Evolutionary conservation across 176 grass and related monocot species (phyloP).

Genomic region (Triticum urartu): DNA sequence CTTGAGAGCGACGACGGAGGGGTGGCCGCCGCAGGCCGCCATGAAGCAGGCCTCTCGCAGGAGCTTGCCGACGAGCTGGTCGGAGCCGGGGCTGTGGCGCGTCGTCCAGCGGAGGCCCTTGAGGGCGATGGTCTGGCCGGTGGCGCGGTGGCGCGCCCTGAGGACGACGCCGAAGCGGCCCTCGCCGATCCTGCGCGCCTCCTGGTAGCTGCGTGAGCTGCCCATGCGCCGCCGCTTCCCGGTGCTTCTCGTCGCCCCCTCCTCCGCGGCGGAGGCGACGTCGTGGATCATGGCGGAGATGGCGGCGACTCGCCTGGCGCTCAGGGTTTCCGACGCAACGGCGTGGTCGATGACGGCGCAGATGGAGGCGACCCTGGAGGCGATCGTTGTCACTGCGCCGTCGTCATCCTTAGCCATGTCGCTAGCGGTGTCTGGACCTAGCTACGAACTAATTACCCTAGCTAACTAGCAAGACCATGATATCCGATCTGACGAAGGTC

Average conservation of each 20-base stretch:
- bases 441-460: neutral
- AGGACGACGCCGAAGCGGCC: neutral
- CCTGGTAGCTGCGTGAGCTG: neutral
- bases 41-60: constrained; percentile 14
- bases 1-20: neutral
- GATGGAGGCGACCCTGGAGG: neutral
- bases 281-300: constrained; percentile 22
- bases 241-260: too few species aligned
- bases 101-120: neutral
- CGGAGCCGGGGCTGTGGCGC: neutral
- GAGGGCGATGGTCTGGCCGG: neutral
- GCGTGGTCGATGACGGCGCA: neutral
- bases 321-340: neutral
- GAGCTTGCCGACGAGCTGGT: neutral
- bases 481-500: neutral
- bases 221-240: neutral
- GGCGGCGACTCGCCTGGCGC: neutral
- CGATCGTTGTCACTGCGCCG: neutral
- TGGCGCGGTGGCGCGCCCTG: neutral
- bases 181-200: neutral
- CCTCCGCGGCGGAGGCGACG: neutral
- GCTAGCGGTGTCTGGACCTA: neutral
- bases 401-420: neutral
- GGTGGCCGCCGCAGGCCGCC: constrained; percentile 8
- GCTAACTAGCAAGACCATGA: neutral